Base-by-base conservation (phyloP, 768 basidiomycete genomes). In the Boletus subparvulus region DNA sequence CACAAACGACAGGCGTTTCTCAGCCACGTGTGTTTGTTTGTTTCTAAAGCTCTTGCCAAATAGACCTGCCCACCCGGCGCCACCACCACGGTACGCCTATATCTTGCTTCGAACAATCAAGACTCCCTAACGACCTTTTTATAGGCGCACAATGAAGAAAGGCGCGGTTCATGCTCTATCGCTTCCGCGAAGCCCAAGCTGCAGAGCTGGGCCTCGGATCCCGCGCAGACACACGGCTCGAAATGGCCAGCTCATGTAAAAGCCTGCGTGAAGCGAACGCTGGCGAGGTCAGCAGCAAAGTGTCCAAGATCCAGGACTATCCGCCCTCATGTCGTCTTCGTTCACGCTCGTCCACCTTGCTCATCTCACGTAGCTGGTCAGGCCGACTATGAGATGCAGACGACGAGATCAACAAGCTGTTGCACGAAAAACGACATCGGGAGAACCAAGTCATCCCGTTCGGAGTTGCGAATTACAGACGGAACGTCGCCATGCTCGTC, bases 301-400 rank as follows among this genome's bases (percentile, higher is more conserved):
- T 98, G 26, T 94, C 93, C 16, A 98, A 98, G 74, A 98, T 98
- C 45, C 96, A 99, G 72, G 96, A 99, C 67, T 75, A 94, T 94
- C 32, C 58, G 90, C 76, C 17, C 10, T 40, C 41, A 7, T 39
- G 40, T 42, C 35, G 14, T 14, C 6, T 14, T 46, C 16, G 11
- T 44, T 35, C 35, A 3, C 35, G 14, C 35, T 35, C 35, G 35
- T 35, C 35, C 35, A 36, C 35, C 35, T 12, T 21, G 21, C 6
- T 35, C 35, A 2, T 13, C 53, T 9, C 21, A 21, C 30, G 30
- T 32, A 98, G 95, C 92, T 64, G 92, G 93, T 50, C 73, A 98
- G 70, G 90, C 90, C 26, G 94, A 98, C 77, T 98, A 98, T 69
- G 94, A 98, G 76, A 85, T 95, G 46, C 86, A 43, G 98, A 99